These are phyloP conservation scores for Eremothecium gossypii DNA, from an alignment of 1,139 yeast species.

Conservation along the genomic window DNA sequence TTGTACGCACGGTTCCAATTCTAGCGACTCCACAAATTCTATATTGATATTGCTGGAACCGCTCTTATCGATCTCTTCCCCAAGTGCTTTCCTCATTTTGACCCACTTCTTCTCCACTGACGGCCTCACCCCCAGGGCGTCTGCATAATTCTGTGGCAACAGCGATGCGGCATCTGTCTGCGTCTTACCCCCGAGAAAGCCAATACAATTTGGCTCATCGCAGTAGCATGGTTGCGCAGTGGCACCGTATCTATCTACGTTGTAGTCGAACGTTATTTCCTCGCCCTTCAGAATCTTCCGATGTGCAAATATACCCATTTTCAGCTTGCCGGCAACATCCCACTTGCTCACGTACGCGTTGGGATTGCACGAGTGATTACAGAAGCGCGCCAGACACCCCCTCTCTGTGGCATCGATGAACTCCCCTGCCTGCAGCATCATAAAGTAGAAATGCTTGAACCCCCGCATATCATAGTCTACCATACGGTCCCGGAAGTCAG, in stretches of 20 bases:
- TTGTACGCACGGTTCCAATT: conserved; percentile 41
- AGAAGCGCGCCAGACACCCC: conserved; percentile 84
- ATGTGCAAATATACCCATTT: conserved; percentile 93
- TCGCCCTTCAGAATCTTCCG: conserved; percentile 67
- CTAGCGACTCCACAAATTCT: conserved; percentile 53
- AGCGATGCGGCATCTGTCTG: conserved; percentile 85
- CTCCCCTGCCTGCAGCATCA: conserved; percentile 92
- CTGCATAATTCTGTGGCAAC: conserved; percentile 74
- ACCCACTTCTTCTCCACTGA: conserved; percentile 57
- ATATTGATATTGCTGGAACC: conserved; percentile 56
- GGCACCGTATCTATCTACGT: conserved; percentile 94
- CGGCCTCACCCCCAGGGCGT: conserved; percentile 74
- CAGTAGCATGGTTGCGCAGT: conserved; percentile 91
- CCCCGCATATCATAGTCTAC: conserved; percentile 59
- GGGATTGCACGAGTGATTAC: conserved; percentile 91
- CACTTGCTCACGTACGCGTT: conserved; percentile 94
- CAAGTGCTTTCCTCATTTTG: conserved; percentile 45
- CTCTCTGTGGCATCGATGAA: conserved; percentile 88
- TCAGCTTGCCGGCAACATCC: conserved; percentile 84
- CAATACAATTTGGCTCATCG: conserved; percentile 86
- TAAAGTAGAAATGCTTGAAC: conserved; percentile 85
- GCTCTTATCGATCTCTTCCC: conserved; percentile 39
- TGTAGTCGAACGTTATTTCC: conserved; percentile 91
- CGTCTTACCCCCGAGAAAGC: conserved; percentile 91
- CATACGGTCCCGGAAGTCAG: conserved; percentile 62